Evolutionary conservation across 2,329 filamentous ascomycete genomes (phyloP), one percentile per base, ranked within the genome.

Genomic region (Colletotrichum tabaci): DNA sequence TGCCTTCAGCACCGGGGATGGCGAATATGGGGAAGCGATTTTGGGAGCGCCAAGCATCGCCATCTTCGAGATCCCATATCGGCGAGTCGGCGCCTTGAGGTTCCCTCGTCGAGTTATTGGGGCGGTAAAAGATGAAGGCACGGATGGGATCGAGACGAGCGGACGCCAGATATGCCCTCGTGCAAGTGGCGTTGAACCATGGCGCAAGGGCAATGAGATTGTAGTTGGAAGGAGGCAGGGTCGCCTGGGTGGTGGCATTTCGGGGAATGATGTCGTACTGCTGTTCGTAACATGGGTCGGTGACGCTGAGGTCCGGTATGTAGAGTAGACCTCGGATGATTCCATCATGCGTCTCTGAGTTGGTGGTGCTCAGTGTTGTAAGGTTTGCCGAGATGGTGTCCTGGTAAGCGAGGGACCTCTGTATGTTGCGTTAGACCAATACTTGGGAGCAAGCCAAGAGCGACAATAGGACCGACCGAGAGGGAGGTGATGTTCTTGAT

Each of bases 1-100:
- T 80, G 26, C 95, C 96, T 23, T 89, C 86, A 12, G 84, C 81
- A 8, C 93, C 91, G 0, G 94, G 89, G 18, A 98, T 85, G 50
- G 94, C 95, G 81, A 96, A 98, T 15, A 98, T 90, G 0, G 96
- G 95, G 76, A 91, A 98, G 38, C 88, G 85, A 77, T 92, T 92
- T n/a, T 85, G 82, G 1, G 83, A 81, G 79, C 90, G 92, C 95
- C 95, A 98, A n/a, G 84, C 83, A 15, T 88, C 90, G 16, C 87
- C 87, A 77, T 94, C 93, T 18, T 89, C 84, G 21, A 97, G 84
- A 71, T 89, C 84, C 96, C 96, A 98, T 2, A 86, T 83, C 0
- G 86, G 78, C 52, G 93, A 90, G 67, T 89, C 89, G 13, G 87
- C 84, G 4, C 89, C 83, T 6, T 95, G 93, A 1, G 95, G 94